Conservation (phyloP, 495 filamentous ascomycete genomes). For the Thozetella sp. region DNA sequence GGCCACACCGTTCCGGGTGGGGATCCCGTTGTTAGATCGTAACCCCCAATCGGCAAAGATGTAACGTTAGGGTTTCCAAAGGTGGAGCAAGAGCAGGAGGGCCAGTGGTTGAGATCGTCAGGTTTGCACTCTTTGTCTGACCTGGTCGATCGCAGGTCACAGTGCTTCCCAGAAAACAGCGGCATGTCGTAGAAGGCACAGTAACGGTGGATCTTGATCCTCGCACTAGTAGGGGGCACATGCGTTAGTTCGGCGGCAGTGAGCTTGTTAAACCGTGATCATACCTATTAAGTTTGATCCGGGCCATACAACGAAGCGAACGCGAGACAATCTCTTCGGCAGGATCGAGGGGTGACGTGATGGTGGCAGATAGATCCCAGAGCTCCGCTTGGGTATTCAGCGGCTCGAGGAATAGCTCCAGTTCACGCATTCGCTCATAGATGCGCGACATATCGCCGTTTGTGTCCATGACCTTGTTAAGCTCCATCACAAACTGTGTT, state of each 20-base stretch:
- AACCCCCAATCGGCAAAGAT: neutral
- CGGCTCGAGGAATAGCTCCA: slow-evolving; percentile 52
- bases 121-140: slow-evolving; percentile 24
- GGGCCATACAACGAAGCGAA: slow-evolving; percentile 54
- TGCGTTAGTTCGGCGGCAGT: slow-evolving; percentile 3
- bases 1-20: slow-evolving; percentile 33
- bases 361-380: slow-evolving; percentile 36
- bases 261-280: neutral
- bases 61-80: slow-evolving; percentile 26
- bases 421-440: slow-evolving; percentile 56
- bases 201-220: slow-evolving; percentile 64
- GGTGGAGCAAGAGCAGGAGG: slow-evolving; percentile 26
- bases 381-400: slow-evolving; percentile 47
- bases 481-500: slow-evolving; percentile 54
- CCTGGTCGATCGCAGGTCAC: slow-evolving; percentile 48
- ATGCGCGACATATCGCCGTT: slow-evolving; percentile 49
- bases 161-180: slow-evolving; percentile 60
- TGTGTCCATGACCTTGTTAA: slow-evolving; percentile 30
- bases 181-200: slow-evolving; percentile 62
- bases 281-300: slow-evolving; percentile 61
- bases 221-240: slow-evolving; percentile 39
- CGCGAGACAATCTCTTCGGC: slow-evolving; percentile 48
- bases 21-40: slow-evolving; percentile 28
- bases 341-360: slow-evolving; percentile 39
- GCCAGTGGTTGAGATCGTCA: slow-evolving; percentile 19